A percentile compares a stretch with the other conserved stretches of the same genome.
These are phyloP conservation scores for Coemansia sp. DNA, from an alignment of 192 early-diverging fungal species.

Conservation along the genomic window DNA sequence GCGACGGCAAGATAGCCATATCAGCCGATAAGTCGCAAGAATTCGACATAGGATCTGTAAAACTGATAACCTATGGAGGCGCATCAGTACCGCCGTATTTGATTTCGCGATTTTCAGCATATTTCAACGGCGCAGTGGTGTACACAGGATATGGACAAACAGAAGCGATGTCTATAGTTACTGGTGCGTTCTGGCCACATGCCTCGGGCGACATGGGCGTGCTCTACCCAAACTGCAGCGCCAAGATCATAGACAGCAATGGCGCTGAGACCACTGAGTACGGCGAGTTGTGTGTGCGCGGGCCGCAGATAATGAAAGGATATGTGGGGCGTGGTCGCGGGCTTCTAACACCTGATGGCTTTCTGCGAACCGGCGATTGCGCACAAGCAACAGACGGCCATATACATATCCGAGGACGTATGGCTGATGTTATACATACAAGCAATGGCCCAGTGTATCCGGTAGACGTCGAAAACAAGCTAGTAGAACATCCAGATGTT, in stretches of 20 bases:
- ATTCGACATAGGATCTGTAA: constrained; percentile 24
- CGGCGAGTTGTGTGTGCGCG: constrained; percentile 82
- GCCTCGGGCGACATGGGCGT: constrained; percentile 31
- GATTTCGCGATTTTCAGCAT: constrained; percentile 9
- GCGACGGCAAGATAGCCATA: background rate
- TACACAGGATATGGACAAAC: constrained; percentile 31
- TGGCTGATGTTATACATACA: constrained; percentile 87
- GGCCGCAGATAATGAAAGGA: constrained; percentile 81
- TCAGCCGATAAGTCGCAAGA: background rate
- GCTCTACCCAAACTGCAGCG: constrained; percentile 30
- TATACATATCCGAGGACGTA: constrained; percentile 64
- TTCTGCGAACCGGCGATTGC: constrained; percentile 78
- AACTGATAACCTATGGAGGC: constrained; percentile 31
- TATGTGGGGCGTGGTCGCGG: constrained; percentile 60
- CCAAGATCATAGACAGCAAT: constrained; percentile 43
- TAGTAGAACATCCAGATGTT: constrained; percentile 63
- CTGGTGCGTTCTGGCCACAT: constrained; percentile 15
- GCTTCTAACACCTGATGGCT: constrained; percentile 68
- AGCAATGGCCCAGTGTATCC: constrained; percentile 67
- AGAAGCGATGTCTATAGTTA: constrained; percentile 27
- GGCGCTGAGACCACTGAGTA: constrained; percentile 61
- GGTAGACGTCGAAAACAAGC: constrained; percentile 72
- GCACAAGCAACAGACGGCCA: constrained; percentile 62
- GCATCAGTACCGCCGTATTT: constrained; percentile 17
- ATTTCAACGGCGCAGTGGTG: constrained; percentile 18